A percentile compares a stretch with the other conserved stretches of the same genome.
Evolutionary conservation across 345 rosid genomes (phyloP).

Genomic region (Salix exigua): DNA sequence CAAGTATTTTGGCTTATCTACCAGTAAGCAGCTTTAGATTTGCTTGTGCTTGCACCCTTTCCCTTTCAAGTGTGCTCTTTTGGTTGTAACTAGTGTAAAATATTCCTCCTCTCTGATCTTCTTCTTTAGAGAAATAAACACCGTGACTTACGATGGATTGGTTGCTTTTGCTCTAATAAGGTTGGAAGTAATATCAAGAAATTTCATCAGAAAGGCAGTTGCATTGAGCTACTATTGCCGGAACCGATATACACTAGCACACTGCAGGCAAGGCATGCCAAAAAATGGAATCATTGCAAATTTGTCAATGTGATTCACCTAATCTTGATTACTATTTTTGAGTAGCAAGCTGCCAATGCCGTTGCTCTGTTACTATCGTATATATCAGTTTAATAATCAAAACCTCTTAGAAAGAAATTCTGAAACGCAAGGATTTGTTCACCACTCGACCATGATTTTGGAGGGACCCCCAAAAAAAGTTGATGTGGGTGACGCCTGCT

Average conservation of each 20-base stretch:
- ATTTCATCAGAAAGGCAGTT: too few species aligned
- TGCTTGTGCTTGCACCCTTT: constrained; percentile 25
- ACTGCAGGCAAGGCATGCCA: not conserved
- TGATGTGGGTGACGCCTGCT: not conserved
- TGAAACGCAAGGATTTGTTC: not conserved
- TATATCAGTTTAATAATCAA: not conserved
- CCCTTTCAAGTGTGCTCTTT: constrained; percentile 23
- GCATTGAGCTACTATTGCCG: too few species aligned
- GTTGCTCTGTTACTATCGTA: not conserved
- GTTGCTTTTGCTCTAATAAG: constrained; percentile 7
- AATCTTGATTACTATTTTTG: not conserved
- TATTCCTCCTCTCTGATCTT: constrained; percentile 14
- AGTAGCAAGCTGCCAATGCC: not conserved
- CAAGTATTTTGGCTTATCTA: constrained; percentile 17
- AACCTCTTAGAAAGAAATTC: not conserved
- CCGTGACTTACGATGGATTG: constrained; percentile 16
- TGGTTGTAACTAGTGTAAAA: constrained; percentile 25
- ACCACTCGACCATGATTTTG: not conserved
- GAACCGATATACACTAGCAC: too few species aligned
- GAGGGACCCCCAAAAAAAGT: not conserved
- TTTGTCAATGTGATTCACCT: not conserved
- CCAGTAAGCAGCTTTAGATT: constrained; percentile 16
- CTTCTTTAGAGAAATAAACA: not conserved
- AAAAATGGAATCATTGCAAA: not conserved
- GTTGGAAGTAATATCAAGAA: too few species aligned